Conservation (phyloP, 345 rosid species). For the Eucalyptus erythrocorys region DNA sequence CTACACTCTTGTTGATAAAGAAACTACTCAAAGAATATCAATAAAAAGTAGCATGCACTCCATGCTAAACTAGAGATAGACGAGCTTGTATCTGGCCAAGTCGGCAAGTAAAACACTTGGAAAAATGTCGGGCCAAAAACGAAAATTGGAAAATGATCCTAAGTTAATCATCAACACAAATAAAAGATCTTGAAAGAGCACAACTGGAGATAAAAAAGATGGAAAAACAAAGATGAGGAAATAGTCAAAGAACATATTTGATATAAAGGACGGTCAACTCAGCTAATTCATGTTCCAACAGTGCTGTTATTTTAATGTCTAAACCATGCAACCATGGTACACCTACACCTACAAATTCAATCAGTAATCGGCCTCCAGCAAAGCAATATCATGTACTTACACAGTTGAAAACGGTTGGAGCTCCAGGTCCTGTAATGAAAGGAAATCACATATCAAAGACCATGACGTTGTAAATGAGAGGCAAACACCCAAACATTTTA, state of each 20-base stretch:
- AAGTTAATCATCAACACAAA: not conserved
- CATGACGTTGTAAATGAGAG: not conserved
- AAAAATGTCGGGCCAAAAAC: not conserved
- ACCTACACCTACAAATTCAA: not conserved
- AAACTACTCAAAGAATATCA: not conserved
- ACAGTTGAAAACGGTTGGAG: slow-evolving; percentile 72
- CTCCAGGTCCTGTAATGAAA: slow-evolving; percentile 64
- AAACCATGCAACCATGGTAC: not conserved
- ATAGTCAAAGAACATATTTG: not conserved
- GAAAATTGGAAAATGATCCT: not conserved
- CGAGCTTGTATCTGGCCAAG: not conserved
- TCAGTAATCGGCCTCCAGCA: not conserved
- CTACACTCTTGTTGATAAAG: not conserved
- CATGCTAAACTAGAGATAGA: not conserved
- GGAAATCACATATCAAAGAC: not conserved
- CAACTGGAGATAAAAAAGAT: not conserved
- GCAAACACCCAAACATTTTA: not conserved
- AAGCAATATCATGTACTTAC: slow-evolving; percentile 26
- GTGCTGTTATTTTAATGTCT: not conserved
- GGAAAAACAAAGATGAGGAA: not conserved
- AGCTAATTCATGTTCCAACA: not conserved
- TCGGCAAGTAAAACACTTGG: not conserved
- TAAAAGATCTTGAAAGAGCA: not conserved
- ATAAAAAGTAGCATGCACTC: not conserved
- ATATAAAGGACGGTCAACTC: not conserved